These are phyloP conservation scores for Gossypium schwendimanii DNA, from an alignment of 441 rosid genomes.

Conservation along the genomic window DNA sequence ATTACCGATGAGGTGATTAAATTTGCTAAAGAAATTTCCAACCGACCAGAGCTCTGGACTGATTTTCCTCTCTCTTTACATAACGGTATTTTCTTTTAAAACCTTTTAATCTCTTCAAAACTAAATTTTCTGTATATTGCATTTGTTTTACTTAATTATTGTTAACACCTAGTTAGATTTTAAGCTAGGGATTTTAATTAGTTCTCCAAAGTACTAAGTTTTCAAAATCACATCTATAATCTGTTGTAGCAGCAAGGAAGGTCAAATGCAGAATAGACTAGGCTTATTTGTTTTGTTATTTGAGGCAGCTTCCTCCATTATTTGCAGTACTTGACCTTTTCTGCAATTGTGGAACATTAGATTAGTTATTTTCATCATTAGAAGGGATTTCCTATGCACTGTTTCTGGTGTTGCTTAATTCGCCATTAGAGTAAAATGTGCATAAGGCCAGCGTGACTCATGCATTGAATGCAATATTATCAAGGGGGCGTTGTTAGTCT, in stretches of 20 bases:
- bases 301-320: slow-evolving; percentile 6
- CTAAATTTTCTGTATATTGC: not conserved
- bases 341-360: not conserved
- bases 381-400: not conserved
- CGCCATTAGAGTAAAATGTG: not conserved
- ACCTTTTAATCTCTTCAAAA: not conserved
- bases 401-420: not conserved
- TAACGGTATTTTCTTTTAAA: slow-evolving; percentile 27
- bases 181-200: not conserved
- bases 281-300: not conserved
- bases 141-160: not conserved
- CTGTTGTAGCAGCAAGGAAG: not conserved
- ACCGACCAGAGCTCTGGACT: slow-evolving; percentile 52
- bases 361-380: not conserved
- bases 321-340: not conserved
- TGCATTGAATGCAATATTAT: not conserved
- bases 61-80: slow-evolving; percentile 47
- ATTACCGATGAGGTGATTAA: slow-evolving; percentile 44
- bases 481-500: not conserved
- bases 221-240: not conserved
- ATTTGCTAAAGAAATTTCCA: slow-evolving; percentile 42
- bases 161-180: not conserved
- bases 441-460: not conserved
- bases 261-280: not conserved
- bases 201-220: not conserved